Base-by-base conservation (phyloP, 495 filamentous ascomycete species). In the Xylaria intraflava region DNA sequence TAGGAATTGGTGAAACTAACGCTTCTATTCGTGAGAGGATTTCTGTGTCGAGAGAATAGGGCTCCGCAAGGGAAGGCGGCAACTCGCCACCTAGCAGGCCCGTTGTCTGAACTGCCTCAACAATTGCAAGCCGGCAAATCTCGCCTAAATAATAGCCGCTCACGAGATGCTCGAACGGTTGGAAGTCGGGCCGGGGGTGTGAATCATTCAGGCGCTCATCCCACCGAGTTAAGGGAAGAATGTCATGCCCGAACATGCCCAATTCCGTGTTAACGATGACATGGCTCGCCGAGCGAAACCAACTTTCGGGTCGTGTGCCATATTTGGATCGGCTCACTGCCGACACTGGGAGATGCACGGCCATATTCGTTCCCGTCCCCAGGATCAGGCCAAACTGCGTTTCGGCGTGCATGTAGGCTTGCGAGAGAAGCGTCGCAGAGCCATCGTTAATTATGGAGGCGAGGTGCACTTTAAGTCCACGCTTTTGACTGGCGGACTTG, bases 61-160 rank as follows among this genome's bases (percentile, higher is more conserved):
- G 70, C 22, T 73, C 71, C 23, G 56, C 56, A 10, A 86, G 58
- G 1, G 71, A 71, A 0, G 72, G 69, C 16, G 83, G 82, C 8
- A 85, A 60, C 22, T 78, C 60, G 6, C 82, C 83, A 44, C 74
- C 72, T 46, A 87, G 75, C 1, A 85, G 56, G 7, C 76, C 76
- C 0, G 75, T 72, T 4, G 70, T 73, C 19, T 76, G 55, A 41
- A 84, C 73, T 0, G 80, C 83, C 26, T 91, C 87, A 27, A 85
- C 69, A 40, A 89, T 72, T 2, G 83, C 80, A 6, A 88, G 64
- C 3, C 89, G 80, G 48, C 84, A 83, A 5, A 95, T 77, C 73
- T 95, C 89, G 20, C 89, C 89, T 4, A 95, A 78, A 64, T 95
- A 95, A 33, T 83, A 83, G 6, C 89, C 89, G 55, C 85, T 83